These are phyloP conservation scores for Vitis hybrid DNA, from an alignment of 177 flowering plant genomes.

Conservation along the genomic window DNA sequence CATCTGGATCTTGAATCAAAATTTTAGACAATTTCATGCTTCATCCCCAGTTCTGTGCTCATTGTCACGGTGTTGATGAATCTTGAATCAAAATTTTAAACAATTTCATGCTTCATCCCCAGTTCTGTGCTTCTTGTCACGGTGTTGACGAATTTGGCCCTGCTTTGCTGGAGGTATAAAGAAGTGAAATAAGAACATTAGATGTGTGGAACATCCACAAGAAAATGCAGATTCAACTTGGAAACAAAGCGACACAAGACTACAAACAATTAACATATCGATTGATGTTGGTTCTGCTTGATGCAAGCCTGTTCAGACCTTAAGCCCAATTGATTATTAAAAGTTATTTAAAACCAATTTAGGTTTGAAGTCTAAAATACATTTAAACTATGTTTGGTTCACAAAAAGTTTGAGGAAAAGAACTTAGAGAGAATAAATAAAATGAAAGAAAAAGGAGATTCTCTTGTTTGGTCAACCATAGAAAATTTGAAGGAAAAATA, in stretches of 20 bases:
- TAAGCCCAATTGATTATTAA: no score
- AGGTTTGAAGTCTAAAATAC: no score
- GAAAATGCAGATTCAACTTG: not conserved
- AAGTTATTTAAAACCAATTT: no score
- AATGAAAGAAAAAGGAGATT: no score
- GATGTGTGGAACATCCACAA: not conserved
- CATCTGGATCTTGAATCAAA: conserved; percentile 6
- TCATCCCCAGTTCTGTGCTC: conserved; percentile 11
- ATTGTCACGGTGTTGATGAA: not conserved
- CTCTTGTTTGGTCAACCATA: no score
- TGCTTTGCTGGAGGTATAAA: conserved; percentile 21
- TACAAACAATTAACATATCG: not conserved
- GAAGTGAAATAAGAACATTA: conserved; percentile 8
- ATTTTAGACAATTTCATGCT: conserved; percentile 15
- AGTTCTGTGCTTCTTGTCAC: conserved; percentile 2
- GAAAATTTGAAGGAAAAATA: no score
- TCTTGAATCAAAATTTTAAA: conserved; percentile 15
- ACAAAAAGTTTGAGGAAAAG: no score
- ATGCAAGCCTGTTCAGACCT: not conserved
- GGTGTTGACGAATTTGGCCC: conserved; percentile 5
- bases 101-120: conserved; percentile 15
- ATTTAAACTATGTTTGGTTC: no score
- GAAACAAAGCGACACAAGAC: not conserved
- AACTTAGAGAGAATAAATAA: no score
- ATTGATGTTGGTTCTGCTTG: not conserved